Evolutionary conservation across 106 monocot genomes (phyloP), one percentile per base, ranked within the genome.

Genomic region (Alisma plantagoaquatica): DNA sequence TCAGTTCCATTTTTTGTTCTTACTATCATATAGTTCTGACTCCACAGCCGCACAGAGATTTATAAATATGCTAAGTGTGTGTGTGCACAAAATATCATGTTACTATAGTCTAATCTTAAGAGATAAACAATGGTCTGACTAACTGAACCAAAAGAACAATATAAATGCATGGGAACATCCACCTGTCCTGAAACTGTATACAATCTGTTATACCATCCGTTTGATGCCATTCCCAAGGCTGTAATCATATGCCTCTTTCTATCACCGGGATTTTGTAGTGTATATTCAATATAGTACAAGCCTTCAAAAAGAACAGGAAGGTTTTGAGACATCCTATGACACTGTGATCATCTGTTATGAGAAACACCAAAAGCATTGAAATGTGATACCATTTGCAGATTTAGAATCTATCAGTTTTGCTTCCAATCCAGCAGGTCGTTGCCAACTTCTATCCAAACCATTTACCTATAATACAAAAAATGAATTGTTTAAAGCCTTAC

Each of bases 101-200:
- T 26, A 29, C 51, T 2, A 17, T 10, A n/a, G 12, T 31, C 54
- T 19, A 21, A 7, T 54, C 2, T 5, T 32, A 12, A 23, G 2
- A 29, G 19, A 12, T 27, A 9, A 24, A 16, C 18, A 10, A 63
- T 31, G 47, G 14, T 27, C 8, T 42, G 22, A 46, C 5, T 41
- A 22, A 24, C 6, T 10, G 15, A 27, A 9, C 17, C 1, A 1
- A 30, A 47, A 43, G 27, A 7, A 28, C 4, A 9, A 24, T 22
- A 17, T 3, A 32, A 30, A 17, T 23, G 8, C 10, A 29, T 16
- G 10, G 28, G 23, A 31, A 46, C 24, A 38, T 16, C 15, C 19
- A 83, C 87, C 83, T 87, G 93, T 15, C 88, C 94, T 2, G 87
- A 78, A 46, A 94, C 88, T 38, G 94, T 94, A 58, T 94, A 94